phyloP scores from a whole-genome alignment of 768 basidiomycete species.

The Vararia minispora region DNA sequence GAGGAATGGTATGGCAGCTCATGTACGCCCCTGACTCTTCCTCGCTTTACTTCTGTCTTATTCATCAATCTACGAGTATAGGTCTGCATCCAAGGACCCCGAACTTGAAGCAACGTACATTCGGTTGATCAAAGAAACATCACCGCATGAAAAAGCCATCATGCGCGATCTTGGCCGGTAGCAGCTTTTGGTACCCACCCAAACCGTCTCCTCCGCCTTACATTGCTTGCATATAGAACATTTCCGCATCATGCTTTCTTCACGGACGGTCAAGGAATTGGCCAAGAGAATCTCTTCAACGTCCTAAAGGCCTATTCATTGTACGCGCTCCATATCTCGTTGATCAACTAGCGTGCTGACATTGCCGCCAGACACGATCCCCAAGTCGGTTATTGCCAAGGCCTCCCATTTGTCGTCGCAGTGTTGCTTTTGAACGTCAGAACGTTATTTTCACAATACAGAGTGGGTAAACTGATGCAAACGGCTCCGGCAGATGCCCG shows the following conservation, averaged over 20 bases:
- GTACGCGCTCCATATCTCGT: conserved; percentile 29
- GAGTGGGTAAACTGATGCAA: not conserved
- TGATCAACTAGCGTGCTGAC: conserved; percentile 4
- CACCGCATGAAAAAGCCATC: conserved; percentile 90
- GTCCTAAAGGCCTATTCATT: conserved; percentile 96
- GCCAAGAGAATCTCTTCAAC: conserved; percentile 96
- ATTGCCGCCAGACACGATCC: conserved; percentile 58
- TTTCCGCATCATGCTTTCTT: conserved; percentile 98
- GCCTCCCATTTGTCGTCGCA: conserved; percentile 92
- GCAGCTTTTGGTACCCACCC: no score
- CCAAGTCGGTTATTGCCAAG: conserved; percentile 97
- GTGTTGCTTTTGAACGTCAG: conserved; percentile 81
- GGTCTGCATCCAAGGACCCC: conserved; percentile 89
- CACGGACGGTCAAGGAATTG: conserved; percentile 86
- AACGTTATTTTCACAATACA: not conserved
- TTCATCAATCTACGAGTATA: conserved; percentile 18
- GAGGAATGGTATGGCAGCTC: conserved; percentile 96
- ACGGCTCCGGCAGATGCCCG: conserved; percentile 71
- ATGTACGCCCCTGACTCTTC: conserved; percentile 40
- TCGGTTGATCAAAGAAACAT: conserved; percentile 68
- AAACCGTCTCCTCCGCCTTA: conserved; percentile 1
- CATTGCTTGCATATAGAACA: conserved; percentile 40
- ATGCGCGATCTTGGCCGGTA: conserved; percentile 83
- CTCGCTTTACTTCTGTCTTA: not conserved
- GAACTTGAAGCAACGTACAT: conserved; percentile 80